Evolutionary conservation across 2,329 filamentous ascomycete genomes (phyloP), one percentile per base, ranked within the genome.

Genomic region (Mollisia scopiformis): DNA sequence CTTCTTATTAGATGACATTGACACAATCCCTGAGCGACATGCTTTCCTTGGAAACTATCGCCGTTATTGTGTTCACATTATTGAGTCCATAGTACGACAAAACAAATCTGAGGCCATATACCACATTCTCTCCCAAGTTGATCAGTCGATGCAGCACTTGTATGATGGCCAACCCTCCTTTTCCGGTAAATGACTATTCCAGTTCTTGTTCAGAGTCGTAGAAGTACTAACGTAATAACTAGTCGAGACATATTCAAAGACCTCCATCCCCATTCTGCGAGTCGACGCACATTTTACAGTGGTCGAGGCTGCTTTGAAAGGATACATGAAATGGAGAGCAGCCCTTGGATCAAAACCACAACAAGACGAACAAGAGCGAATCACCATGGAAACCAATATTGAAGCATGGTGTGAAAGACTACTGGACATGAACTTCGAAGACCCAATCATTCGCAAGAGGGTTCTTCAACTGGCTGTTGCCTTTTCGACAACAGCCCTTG

Each of bases 21-120:
- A 99, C 71, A 98, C 94, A 0, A 81, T 94, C 21, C 95, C 95
- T 0, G 95, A 99, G 74, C 86, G 93, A 25, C 95, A 99, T 76
- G 92, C 93, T 1, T 99, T 99, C 74, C 83, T 98, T 11, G 93
- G 94, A 3, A 98, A 99, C 72, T 99, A 99, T 75, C 85, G 95
- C 39, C 86, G 95, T 61, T 98, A 97, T 71, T 95, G 93, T 74
- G 88, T 88, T 2, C 89, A 91, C 62, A 85, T 97, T 27, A 92
- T 99, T 58, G 94, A 98, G 75, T 84, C 84, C 16, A 92, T 98
- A 64, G 92, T 96, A 23, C 85, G 91, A 66, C 84, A 91, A 67
- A 90, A 92, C 68, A 87, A 93, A 2, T 85, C 90, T 54, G 93
- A 97, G 63, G 94, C 94, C 0, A 88, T 98, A 66, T 85, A 88